Base-by-base conservation (phyloP, 2,329 filamentous ascomycete genomes). In the Xylaria polymorpha region DNA sequence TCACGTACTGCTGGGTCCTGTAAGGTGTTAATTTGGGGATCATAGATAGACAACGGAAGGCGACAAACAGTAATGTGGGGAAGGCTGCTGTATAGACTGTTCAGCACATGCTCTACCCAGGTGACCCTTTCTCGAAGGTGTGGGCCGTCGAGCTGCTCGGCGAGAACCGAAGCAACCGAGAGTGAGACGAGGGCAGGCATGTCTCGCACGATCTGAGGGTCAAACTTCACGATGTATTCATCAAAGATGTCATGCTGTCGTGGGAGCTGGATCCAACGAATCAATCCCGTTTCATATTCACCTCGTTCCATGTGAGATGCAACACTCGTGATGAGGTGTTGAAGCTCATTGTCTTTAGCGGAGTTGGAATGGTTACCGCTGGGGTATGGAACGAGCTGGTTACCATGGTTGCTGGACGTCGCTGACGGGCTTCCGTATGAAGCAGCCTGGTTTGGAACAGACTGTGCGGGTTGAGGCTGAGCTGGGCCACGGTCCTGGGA, bases 261-360 rank as follows among this genome's bases (percentile, higher is more conserved):
- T 18, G 85, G 86, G 72, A 86, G 86, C 79, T 92, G 90, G 65
- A 92, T 86, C 90, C 90, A 92, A 69, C 87, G 86, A 66, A 91
- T 85, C 77, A 90, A 85, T 50, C 88, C 90, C 62, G 87, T 85
- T 75, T 92, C 89, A 65, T 86, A 85, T 43, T 87, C 85, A 25
- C 87, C 87, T 37, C 86, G 84, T 43, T 85, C 83, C 80, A 96
- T 89, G 51, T 89, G 81, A 58, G 83, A 80, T 59, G 89, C 88
- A 67, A 95, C 90, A 29, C 84, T 81, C 20, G 87, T 84, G 25
- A 91, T 84, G 61, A 85, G 80, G 59, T 84, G 81, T 48, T 85
- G 81, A 61, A 89, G 81, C 74, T 93, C 90, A 7, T 82, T 71
- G 58, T 88, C 85, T 72, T 86, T 85, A 18, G 73, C 85, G 22